A percentile compares a stretch with the other conserved stretches of the same genome.
phyloP scores from a whole-genome alignment of 257 asterid species.

The Fraxinus quadrangulata region DNA sequence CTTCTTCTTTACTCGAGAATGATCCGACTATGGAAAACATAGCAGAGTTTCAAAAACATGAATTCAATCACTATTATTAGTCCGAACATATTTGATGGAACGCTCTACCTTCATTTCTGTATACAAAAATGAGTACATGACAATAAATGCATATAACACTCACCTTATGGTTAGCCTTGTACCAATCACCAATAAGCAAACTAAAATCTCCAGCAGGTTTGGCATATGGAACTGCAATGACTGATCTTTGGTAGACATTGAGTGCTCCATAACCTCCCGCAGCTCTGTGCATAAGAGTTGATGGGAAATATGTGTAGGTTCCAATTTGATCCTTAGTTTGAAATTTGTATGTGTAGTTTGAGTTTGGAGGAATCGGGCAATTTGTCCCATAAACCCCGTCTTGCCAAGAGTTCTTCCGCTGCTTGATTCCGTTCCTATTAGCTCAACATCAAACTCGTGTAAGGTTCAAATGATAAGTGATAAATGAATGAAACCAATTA shows the following conservation, averaged over 20 bases:
- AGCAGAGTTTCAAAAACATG: no score
- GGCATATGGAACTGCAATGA: constrained; percentile 85
- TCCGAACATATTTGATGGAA: not conserved
- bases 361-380: constrained; percentile 80
- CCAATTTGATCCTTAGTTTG: constrained; percentile 96
- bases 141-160: constrained; percentile 5
- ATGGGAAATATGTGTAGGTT: constrained; percentile 86
- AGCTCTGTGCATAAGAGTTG: constrained; percentile 85
- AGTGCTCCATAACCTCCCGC: constrained; percentile 93
- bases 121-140: not conserved
- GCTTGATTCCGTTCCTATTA: constrained; percentile 91
- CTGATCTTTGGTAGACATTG: constrained; percentile 78
- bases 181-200: constrained; percentile 92
- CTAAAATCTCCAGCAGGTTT: constrained; percentile 80
- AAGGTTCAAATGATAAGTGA: not conserved
- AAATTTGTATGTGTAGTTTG: constrained; percentile 80
- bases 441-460: not conserved
- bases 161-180: constrained; percentile 69
- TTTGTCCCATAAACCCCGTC: constrained; percentile 95
- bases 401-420: constrained; percentile 97
- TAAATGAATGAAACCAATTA: no score
- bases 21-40: not conserved
- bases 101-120: not conserved
- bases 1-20: not conserved
- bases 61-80: not conserved